Evolutionary conservation across 164 flowering plant species (phyloP).

Genomic region (Houttuynia cordata): DNA sequence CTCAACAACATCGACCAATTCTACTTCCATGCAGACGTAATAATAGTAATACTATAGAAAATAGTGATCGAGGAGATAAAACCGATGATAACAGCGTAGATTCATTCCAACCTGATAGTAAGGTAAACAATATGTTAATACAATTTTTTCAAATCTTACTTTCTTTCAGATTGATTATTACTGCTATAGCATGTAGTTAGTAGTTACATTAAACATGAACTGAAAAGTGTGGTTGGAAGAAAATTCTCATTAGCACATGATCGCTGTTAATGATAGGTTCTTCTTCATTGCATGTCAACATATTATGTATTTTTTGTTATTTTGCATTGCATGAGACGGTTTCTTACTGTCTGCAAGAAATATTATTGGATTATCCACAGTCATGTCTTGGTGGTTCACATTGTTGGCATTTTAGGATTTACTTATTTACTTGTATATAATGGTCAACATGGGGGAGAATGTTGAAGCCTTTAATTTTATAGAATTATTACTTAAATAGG

Average conservation of each 20-base stretch:
- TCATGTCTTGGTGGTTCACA: not conserved
- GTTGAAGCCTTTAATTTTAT: not conserved
- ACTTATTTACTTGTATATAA: too few relatives aligned
- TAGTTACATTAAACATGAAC: not conserved
- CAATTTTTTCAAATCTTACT: too few relatives aligned
- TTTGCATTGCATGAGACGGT: too few relatives aligned
- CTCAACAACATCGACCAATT: slow-evolving; percentile 13
- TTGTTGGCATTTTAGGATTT: not conserved
- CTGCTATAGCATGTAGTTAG: not conserved
- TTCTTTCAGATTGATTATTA: not conserved
- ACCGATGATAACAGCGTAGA: not conserved
- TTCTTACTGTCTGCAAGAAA: too few relatives aligned
- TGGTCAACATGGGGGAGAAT: not conserved
- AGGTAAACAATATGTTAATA: not conserved
- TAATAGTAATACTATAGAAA: not conserved
- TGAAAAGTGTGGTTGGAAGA: too few relatives aligned
- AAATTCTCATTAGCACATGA: too few relatives aligned
- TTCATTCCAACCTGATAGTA: not conserved
- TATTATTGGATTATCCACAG: too few relatives aligned
- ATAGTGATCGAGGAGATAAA: not conserved
- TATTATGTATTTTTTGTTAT: too few relatives aligned
- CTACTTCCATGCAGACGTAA: slow-evolving; percentile 5
- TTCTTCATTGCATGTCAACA: too few relatives aligned
- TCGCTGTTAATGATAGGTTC: not conserved
- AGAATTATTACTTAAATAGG: slow-evolving; percentile 8